Evolutionary conservation across 2,329 filamentous ascomycete genomes (phyloP).

Genomic region (Aspergillus arachidicola): DNA sequence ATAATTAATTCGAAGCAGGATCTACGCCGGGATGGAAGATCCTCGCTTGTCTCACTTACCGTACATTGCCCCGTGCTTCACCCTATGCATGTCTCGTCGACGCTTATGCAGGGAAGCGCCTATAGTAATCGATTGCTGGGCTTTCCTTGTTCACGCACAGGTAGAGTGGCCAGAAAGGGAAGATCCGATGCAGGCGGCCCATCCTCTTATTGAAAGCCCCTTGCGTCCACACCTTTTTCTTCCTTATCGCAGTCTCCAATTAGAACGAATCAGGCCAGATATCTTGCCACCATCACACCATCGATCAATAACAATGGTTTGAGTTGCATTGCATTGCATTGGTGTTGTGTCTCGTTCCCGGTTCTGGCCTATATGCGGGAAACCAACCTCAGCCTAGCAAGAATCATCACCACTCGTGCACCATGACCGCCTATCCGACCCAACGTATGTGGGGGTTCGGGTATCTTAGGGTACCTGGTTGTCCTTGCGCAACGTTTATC

Average conservation of each 20-base stretch:
- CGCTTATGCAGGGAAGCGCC: conserved; percentile 20
- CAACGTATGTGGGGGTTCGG: conserved; percentile 13
- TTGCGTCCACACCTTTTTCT: conserved; percentile 22
- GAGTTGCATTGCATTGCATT: conserved; percentile 30
- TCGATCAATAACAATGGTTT: conserved; percentile 23
- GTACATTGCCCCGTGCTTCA: conserved; percentile 15
- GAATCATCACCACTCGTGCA: conserved; percentile 19
- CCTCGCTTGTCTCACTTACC: conserved; percentile 19
- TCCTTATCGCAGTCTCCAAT: conserved; percentile 14
- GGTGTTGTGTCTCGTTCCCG: conserved; percentile 16
- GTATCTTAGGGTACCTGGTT: conserved; percentile 1
- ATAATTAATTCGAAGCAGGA: conserved; percentile 14
- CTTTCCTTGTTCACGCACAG: conserved; percentile 8
- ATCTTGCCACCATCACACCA: conserved; percentile 14
- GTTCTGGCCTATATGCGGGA: conserved; percentile 11
- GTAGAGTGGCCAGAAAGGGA: conserved; percentile 12
- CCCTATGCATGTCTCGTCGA: conserved; percentile 17
- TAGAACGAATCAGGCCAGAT: neutral
- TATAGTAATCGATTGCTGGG: conserved; percentile 13
- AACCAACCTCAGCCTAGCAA: conserved; percentile 13
- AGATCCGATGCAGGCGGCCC: conserved; percentile 12
- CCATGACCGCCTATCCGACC: conserved; percentile 7
- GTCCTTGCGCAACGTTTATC: conserved; percentile 14
- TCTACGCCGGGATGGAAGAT: conserved; percentile 10
- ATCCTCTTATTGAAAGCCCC: conserved; percentile 18